Evolutionary conservation across 1,139 yeast genomes (phyloP), one percentile per base, ranked within the genome.

Genomic region (Blastobotrys apis): DNA sequence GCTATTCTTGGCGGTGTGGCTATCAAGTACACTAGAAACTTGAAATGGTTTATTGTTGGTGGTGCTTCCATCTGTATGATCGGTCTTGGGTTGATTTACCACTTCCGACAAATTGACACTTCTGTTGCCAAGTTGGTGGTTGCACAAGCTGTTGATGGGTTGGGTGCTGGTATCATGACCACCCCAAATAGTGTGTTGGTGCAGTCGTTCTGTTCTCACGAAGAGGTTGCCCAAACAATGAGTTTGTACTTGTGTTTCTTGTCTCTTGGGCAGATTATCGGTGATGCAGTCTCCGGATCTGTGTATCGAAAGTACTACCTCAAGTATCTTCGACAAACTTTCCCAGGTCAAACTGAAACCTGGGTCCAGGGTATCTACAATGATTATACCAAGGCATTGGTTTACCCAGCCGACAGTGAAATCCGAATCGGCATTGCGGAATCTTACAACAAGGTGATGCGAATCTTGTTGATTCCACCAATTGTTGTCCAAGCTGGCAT

Each of bases 1-100:
- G 74, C 82, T 10, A 49, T 78, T n/a, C 63, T 80, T 36, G 84
- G 86, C 9, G 57, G 80, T 12, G 53, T 75, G 16, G 69, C 81
- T 39, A 75, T 73, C 19, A 64, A 68, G 50, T 52, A 56, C 40
- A 67, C 73, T 45, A 71, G 77, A 55, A 71, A 78, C 55, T 62
- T 78, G 47, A 81, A 82, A 57, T 73, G 71, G 1, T 81, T 79
- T 57, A 77, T 81, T 50, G 60, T 81, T 25, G 60, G 69, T 43
- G 90, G 88, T 40, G 65, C 72, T 29, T 55, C 68, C 9, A 51
- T 71, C 49, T 77, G 83, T 80, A 59, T 79, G 47, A 62, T 76
- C 10, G 68, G 83, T 5, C 65, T 75, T 62, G 87, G 85, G 38
- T 33, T 45, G 12, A 37, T 37, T 21, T 40, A 26, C 25, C 22